Evolutionary conservation across 441 rosid genomes (phyloP).

Genomic region (Corymbia calophylla): DNA sequence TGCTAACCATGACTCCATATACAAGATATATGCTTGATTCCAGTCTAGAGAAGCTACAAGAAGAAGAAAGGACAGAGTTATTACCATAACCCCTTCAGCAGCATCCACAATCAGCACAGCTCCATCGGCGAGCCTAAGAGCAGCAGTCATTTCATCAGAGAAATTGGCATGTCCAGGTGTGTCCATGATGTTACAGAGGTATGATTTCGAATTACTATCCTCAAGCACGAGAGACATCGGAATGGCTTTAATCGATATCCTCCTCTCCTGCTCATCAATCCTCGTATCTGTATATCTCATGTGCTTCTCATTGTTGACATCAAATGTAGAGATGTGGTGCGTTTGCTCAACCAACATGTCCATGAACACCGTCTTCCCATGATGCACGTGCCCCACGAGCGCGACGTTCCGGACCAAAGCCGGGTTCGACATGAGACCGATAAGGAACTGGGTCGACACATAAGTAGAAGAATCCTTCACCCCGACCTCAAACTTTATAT

Average conservation of each 20-base stretch:
- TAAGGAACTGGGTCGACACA: constrained; percentile 84
- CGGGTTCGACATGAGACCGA: constrained; percentile 93
- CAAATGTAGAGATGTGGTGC: constrained; percentile 84
- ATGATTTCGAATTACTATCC: constrained; percentile 87
- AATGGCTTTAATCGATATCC: constrained; percentile 84
- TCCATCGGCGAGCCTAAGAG: constrained; percentile 89
- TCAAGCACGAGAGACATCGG: constrained; percentile 97
- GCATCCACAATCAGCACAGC: constrained; percentile 94
- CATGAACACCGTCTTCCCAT: constrained; percentile 91
- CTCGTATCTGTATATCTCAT: constrained; percentile 86
- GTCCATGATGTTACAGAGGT: constrained; percentile 87
- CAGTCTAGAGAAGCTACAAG: neutral
- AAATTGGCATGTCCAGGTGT: constrained; percentile 95
- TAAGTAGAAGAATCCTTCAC: constrained; percentile 86
- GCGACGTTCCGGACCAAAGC: constrained; percentile 85
- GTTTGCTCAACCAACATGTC: constrained; percentile 98
- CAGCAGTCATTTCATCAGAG: constrained; percentile 98
- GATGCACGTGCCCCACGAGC: constrained; percentile 87
- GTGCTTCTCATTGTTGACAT: constrained; percentile 79
- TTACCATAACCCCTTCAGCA: constrained; percentile 81
- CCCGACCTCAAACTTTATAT: constrained; percentile 81
- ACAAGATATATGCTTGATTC: neutral
- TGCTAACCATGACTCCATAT: neutral
- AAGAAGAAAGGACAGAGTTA: neutral
- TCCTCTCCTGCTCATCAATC: constrained; percentile 95